Evolutionary conservation across 2,329 filamentous ascomycete species (phyloP).

Genomic region (Drechslerella stenobrocha): DNA sequence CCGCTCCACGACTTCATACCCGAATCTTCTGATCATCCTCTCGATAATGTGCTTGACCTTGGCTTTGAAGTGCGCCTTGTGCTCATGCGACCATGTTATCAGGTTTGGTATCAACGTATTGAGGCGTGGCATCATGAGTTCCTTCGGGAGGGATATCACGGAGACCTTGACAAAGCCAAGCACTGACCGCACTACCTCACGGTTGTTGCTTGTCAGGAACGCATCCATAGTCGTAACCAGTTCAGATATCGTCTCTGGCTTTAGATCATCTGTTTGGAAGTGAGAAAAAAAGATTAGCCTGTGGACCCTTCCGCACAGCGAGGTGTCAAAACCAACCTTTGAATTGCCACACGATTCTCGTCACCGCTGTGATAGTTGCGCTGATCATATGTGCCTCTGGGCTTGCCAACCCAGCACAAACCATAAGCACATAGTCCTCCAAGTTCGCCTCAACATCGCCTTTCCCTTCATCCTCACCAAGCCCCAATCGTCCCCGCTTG

Average conservation of each 20-base stretch:
- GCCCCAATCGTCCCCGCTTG: constrained; percentile 79
- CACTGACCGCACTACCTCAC: constrained; percentile 92
- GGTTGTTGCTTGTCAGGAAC: constrained; percentile 93
- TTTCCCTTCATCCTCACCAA: constrained; percentile 78
- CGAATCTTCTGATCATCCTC: constrained; percentile 88
- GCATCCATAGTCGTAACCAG: constrained; percentile 93
- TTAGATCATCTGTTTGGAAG: constrained; percentile 62
- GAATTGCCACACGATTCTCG: constrained; percentile 91
- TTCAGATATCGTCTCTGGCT: constrained; percentile 72
- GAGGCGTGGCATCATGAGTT: constrained; percentile 77
- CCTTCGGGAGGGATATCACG: constrained; percentile 78
- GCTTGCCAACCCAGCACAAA: constrained; percentile 89
- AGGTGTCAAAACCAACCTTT: constrained; percentile 54
- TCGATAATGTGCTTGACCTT: constrained; percentile 99
- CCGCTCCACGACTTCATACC: constrained; percentile 75
- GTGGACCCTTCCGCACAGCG: neutral
- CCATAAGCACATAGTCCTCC: constrained; percentile 98
- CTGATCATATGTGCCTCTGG: constrained; percentile 96
- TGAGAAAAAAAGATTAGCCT: constrained; percentile 6
- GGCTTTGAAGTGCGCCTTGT: constrained; percentile 93
- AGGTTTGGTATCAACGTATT: constrained; percentile 80
- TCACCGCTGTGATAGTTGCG: constrained; percentile 91
- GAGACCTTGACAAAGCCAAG: constrained; percentile 97
- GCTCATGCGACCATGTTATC: constrained; percentile 95
- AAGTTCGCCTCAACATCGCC: constrained; percentile 76